Evolutionary conservation across 2,329 filamentous ascomycete species (phyloP).

Genomic region (Beauveria pseudobassiana): DNA sequence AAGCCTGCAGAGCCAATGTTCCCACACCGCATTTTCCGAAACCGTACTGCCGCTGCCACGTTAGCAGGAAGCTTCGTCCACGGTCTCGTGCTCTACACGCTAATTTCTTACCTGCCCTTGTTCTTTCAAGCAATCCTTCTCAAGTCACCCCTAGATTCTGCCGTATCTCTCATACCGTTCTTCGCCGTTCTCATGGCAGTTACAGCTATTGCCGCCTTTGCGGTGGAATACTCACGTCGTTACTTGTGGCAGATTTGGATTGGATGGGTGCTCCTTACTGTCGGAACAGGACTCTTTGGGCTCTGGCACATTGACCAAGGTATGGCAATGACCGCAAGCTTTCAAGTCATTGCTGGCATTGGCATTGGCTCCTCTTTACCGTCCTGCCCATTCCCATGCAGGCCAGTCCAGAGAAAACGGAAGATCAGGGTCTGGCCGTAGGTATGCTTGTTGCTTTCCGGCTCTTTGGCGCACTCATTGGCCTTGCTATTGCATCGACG

Average conservation of each 20-base stretch:
- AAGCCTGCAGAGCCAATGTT: slow-evolving; percentile 22
- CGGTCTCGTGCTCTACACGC: slow-evolving; percentile 22
- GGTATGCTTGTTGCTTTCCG: neutral
- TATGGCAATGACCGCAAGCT: neutral
- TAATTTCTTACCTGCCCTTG: slow-evolving; percentile 26
- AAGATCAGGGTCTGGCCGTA: neutral
- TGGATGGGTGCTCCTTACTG: neutral
- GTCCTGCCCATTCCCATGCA: slow-evolving; percentile 1
- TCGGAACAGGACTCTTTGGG: neutral
- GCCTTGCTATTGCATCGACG: neutral
- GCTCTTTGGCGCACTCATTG: neutral
- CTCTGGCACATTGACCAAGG: neutral
- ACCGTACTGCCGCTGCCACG: slow-evolving; percentile 17
- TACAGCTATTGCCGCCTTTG: neutral
- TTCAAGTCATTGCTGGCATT: neutral
- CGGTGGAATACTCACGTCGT: neutral
- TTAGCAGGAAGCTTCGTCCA: slow-evolving; percentile 23
- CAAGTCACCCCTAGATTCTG: slow-evolving; percentile 21
- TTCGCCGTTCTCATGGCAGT: slow-evolving; percentile 15
- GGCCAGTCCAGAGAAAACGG: neutral
- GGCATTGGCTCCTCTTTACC: neutral
- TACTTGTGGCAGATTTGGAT: neutral
- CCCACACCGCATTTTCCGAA: slow-evolving; percentile 24
- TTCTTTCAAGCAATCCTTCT: slow-evolving; percentile 27
- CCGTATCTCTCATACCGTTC: slow-evolving; percentile 21